Evolutionary conservation across 345 rosid genomes (phyloP).

Genomic region (Aurinia saxatilis): DNA sequence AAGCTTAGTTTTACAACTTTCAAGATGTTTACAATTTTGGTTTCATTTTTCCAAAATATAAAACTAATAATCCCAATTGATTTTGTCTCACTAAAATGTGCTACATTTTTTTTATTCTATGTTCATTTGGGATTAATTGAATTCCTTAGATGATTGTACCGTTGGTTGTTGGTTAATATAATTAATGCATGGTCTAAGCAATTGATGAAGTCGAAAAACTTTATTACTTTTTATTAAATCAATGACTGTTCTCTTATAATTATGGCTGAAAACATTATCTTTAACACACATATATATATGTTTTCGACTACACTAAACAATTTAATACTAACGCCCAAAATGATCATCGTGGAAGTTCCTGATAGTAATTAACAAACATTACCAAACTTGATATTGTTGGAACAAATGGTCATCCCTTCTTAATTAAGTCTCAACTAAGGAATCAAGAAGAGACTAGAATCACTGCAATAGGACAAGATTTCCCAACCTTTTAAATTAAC

Average conservation of each 20-base stretch:
- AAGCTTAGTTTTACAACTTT: no score
- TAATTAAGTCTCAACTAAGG: no score
- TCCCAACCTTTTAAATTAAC: no score
- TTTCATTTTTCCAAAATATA: neutral
- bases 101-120: neutral
- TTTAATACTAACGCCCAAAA: neutral
- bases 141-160: neutral
- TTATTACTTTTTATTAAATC: neutral
- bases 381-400: no score
- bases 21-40: neutral
- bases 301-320: neutral
- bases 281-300: neutral
- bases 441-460: no score
- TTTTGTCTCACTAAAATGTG: neutral
- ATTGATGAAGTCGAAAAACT: neutral
- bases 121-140: neutral
- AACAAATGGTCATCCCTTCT: no score
- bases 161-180: neutral
- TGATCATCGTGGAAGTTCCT: neutral
- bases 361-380: no score
- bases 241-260: neutral
- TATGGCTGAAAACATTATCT: neutral
- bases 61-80: neutral
- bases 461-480: no score
- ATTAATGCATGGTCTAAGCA: neutral